Evolutionary conservation across 345 rosid genomes (phyloP), one percentile per base, ranked within the genome.

Genomic region (Salix dunnii): DNA sequence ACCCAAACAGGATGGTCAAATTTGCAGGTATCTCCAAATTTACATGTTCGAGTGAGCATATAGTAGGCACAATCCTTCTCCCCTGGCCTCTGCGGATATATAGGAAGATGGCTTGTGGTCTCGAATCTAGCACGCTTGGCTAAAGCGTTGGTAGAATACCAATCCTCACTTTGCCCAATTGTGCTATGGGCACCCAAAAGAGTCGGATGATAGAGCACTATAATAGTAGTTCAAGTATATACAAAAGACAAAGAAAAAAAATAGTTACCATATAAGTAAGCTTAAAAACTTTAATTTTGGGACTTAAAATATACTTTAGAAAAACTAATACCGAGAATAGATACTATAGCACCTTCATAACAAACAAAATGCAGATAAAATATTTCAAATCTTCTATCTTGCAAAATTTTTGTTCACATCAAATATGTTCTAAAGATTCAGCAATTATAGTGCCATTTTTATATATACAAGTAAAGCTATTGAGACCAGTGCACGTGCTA

Each of bases 1-100:
- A 95, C 99, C 99, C 99, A 93, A 93, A 93, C 77, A 87, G 99
- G 99, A 90, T 95, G 99, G 89, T 95, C 97, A 91, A 91, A 95
- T 90, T 86, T 95, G 97, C 99, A 95, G 96, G 86, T 89, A 77
- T 88, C 93, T 87, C 97, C 99, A 90, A 88, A 95, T 85, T 93
- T 95, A 95, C 99, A 95, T 74, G 97, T 90, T 88, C 99, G 88
- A 71, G 99, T 93, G 80, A 87, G 97, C 99, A 95, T 95, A 93
- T 93, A 95, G 91, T 93, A 92, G 80, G 97, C 91, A 90, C 99
- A 95, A 81, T 95, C 97, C 87, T 93, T 95, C 91, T 91, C 97
- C 81, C 99, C 99, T 25, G 97, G 93, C 84, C 97, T 87, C 83
- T 95, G 99, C 62, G 99, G 97, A 85, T 93, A 95, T 60, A 93